Evolutionary conservation across 2,329 filamentous ascomycete species (phyloP).

Genomic region (Xylaria hypoxylon): DNA sequence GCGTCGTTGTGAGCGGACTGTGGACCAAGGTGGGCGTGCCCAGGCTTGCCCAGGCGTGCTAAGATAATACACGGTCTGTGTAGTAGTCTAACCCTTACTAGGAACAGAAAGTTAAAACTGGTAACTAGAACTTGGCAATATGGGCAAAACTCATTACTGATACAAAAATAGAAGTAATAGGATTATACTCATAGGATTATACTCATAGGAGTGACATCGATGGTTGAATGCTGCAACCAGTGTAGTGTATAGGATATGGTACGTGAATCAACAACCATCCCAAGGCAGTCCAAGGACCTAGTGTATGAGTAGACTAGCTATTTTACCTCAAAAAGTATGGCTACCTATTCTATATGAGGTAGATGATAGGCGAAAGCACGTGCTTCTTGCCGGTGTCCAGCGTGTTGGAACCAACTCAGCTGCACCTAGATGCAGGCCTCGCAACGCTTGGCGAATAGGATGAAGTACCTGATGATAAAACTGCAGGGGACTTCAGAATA

Average conservation of each 20-base stretch:
- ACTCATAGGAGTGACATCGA: no score
- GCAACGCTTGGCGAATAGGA: conserved; percentile 34
- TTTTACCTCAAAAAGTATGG: no score
- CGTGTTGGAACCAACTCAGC: conserved; percentile 28
- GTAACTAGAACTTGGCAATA: conserved; percentile 24
- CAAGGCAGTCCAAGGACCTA: no score
- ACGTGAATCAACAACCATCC: not conserved
- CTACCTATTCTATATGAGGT: conserved; percentile 14
- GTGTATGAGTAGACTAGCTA: no score
- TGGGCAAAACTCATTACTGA: not conserved
- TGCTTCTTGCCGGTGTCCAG: conserved; percentile 22
- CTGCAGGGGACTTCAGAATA: conserved; percentile 37
- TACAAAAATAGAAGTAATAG: conserved; percentile 21
- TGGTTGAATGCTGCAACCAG: not conserved
- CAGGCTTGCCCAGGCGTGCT: conserved; percentile 9
- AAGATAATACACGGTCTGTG: conserved; percentile 12
- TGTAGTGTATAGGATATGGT: not conserved
- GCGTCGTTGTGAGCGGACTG: conserved; percentile 20
- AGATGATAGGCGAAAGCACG: conserved; percentile 24
- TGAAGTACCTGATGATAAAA: conserved; percentile 11
- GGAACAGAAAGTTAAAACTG: conserved; percentile 13
- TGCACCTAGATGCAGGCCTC: conserved; percentile 31
- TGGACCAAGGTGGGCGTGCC: not conserved
- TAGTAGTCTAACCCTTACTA: conserved; percentile 12
- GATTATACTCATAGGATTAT: no score